Evolutionary conservation across 192 early-diverging fungal genomes (phyloP).

Genomic region (Backusella circina): DNA sequence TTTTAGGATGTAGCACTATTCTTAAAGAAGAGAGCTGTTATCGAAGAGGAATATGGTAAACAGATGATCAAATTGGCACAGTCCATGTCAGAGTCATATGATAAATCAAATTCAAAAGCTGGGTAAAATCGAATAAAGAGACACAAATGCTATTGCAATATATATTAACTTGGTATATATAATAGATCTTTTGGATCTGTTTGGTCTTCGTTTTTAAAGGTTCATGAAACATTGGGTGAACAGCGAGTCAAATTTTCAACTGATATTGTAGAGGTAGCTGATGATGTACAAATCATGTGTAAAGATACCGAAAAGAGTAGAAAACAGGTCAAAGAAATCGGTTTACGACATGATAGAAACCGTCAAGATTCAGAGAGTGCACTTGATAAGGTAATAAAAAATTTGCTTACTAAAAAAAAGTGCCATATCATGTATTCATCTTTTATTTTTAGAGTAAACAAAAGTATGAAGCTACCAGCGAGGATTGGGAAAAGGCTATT

Average conservation of each 20-base stretch:
- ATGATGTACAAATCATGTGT: constrained; percentile 67
- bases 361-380: constrained; percentile 73
- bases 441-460: constrained; percentile 50
- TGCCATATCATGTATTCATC: neutral
- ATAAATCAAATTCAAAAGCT: constrained; percentile 48
- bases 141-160: neutral
- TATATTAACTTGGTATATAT: neutral
- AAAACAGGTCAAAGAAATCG: constrained; percentile 84
- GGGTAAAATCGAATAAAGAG: constrained; percentile 28
- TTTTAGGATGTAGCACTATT: constrained; percentile 71
- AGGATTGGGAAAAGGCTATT: constrained; percentile 84
- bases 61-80: constrained; percentile 76
- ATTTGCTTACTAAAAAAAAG: too few relatives aligned
- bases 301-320: constrained; percentile 79
- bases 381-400: constrained; percentile 84
- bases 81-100: constrained; percentile 52
- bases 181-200: constrained; percentile 64
- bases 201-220: constrained; percentile 69
- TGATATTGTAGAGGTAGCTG: constrained; percentile 69
- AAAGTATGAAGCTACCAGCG: constrained; percentile 76
- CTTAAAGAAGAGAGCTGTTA: constrained; percentile 81
- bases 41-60: constrained; percentile 90
- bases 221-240: constrained; percentile 83
- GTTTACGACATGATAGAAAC: constrained; percentile 66
- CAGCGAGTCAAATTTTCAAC: constrained; percentile 75